Evolutionary conservation across 2,329 filamentous ascomycete genomes (phyloP).

Genomic region (Microdochium paspali): DNA sequence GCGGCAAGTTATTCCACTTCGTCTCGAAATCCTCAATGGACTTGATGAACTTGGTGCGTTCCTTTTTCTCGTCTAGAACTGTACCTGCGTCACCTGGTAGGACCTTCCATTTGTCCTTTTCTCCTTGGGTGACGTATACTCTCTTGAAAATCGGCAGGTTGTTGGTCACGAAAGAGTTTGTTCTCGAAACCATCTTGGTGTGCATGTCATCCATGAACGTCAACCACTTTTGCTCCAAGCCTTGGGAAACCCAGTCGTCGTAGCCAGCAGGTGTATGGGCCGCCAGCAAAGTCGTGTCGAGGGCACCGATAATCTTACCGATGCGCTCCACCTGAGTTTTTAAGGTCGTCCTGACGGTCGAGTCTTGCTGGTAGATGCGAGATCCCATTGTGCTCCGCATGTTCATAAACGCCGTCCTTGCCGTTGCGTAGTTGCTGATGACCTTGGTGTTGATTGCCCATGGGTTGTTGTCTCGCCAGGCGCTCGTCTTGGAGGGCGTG

Average conservation of each 20-base stretch:
- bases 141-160: not conserved
- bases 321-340: conserved; percentile 3
- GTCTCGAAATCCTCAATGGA: not conserved
- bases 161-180: too few species aligned
- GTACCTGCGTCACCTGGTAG: not conserved
- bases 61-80: not conserved
- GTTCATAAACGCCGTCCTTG: not conserved
- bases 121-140: not conserved
- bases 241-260: too few species aligned
- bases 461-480: not conserved
- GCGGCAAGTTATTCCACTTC: not conserved
- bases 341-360: not conserved
- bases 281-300: conserved; percentile 5
- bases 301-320: conserved; percentile 3
- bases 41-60: not conserved
- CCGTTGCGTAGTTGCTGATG: not conserved
- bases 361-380: conserved; percentile 1
- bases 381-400: not conserved
- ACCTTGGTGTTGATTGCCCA: not conserved
- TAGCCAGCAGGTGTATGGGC: conserved; percentile 2
- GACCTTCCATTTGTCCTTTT: not conserved
- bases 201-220: too few species aligned
- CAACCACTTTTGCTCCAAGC: too few species aligned
- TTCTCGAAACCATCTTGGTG: too few species aligned
- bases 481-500: not conserved